Evolutionary conservation across 108 stramenopile species (phyloP), one percentile per base, ranked within the genome.

Genomic region (Skeletonema menzelii): DNA sequence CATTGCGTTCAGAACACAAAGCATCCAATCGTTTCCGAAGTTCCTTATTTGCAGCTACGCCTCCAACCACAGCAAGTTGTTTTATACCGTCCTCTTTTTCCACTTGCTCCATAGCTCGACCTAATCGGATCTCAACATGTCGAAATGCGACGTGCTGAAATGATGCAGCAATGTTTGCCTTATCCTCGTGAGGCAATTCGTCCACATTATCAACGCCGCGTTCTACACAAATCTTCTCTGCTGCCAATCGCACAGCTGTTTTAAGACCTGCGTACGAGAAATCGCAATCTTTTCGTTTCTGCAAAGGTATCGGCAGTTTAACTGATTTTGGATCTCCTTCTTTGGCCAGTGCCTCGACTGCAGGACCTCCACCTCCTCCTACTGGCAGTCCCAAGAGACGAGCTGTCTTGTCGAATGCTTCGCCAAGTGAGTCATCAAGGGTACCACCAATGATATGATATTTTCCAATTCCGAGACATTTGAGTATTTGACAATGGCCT

Each of bases 231-330:
- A 91, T 56, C 49, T 81, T 75, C 70, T 90, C 82, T 14, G 86
- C 90, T 46, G 80, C 90, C 44, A 90, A 78, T 56, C 80, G 87
- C 32, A 88, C 96, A 63, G 85, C 92, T 8, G 90, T 97, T 89
- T 99, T 99, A 11, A 99, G 82, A 0, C 98, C 98, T 0, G 97
- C 88, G 76, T 96, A 99, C 58, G 87, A 89, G 70, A 99, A 99
- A 72, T 99, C 96, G 67, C 90, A 95, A 84, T 96, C 90, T 82
- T 92, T 92, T 44, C 93, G 87, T 34, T 85, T 70, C 57, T 75
- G 87, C 82, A 99, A 78, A 12, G 98, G 98, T 26, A 98, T 85
- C 6, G 96, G 85, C 11, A 99, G 82, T 2, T 71, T 49, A 3
- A 94, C 75, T 27, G 90, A 83, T 3, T 82, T 85, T 7, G 91